Evolutionary conservation across 768 basidiomycete species (phyloP), one percentile per base, ranked within the genome.

Genomic region (Xanthoconium stramineum): DNA sequence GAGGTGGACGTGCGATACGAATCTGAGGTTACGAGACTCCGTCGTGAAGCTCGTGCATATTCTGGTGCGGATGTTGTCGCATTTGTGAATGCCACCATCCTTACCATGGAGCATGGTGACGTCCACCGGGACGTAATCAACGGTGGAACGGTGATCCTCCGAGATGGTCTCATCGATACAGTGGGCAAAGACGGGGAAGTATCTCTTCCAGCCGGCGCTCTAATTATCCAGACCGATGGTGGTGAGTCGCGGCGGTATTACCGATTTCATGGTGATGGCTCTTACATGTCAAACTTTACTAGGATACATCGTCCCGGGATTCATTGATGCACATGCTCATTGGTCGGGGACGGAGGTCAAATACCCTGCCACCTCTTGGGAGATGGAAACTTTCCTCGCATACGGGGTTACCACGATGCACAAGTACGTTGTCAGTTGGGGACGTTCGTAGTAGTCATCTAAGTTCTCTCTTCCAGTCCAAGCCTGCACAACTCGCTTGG

Each of bases 351-450:
- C 81, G 55, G 60, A 36, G 0, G 77, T 74, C 32, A 73, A 74
- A 33, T 81, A 82, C 60, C 88, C 88, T 0, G 78, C 85, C 8
- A 77, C 76, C 43, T 88, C 86, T 11, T 90, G 88, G 86, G 87
- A 89, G 62, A 75, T 86, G 75, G 79, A 85, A 64, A 81, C 85
- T 0, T 88, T 89, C 80, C 76, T 90, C 32, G 84, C 87, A 0
- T 89, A 87, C 61, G 88, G 88, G 20, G 80, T 89, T 5, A 89
- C 88, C 1, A 89, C 88, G 3, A 61, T 89, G 55, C 88, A 89
- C 74, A 90, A 89, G 87, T 89, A 58, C 54, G 78, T 70, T 50
- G 36, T 38, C 29, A 2, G 5, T 11, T 19, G 3, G 33, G 24
- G 29, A 7, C 10, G 4, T 10, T 20, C 19, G 35, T 17, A 28